Conservation (phyloP, 768 basidiomycete genomes). For the Galerina sulciceps region DNA sequence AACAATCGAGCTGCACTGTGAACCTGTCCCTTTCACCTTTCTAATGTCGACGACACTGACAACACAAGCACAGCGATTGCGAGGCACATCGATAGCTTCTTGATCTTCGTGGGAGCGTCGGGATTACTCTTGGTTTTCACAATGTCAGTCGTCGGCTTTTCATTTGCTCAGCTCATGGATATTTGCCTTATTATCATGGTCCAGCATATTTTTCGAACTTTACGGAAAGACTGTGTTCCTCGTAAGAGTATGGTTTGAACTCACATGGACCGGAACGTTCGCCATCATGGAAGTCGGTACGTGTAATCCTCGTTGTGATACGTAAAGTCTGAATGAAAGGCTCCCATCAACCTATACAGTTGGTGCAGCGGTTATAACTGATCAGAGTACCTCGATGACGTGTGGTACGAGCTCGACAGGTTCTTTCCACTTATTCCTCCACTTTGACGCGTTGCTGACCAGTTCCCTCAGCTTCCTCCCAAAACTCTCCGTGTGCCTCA, state of each 20-base stretch:
- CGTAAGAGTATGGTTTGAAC: slow-evolving; percentile 75
- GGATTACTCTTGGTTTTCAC: slow-evolving; percentile 62
- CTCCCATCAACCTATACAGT: slow-evolving; percentile 7
- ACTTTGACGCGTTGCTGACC: background rate
- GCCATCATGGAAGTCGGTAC: slow-evolving; percentile 65
- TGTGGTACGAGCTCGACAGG: slow-evolving; percentile 15
- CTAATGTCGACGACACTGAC: background rate
- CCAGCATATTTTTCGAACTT: slow-evolving; percentile 65
- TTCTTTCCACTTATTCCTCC: slow-evolving; percentile 1
- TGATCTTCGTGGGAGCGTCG: slow-evolving; percentile 61
- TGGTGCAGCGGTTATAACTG: slow-evolving; percentile 27
- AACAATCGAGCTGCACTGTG: slow-evolving; percentile 40
- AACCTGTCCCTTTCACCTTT: slow-evolving; percentile 20
- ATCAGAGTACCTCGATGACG: slow-evolving; percentile 19
- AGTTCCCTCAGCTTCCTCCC: background rate
- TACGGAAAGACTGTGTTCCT: slow-evolving; percentile 52
- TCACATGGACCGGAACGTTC: slow-evolving; percentile 60
- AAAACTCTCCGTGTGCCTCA: slow-evolving; percentile 49
- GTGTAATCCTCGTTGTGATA: slow-evolving; percentile 18
- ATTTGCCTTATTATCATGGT: slow-evolving; percentile 18
- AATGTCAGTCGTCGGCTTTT: slow-evolving; percentile 49
- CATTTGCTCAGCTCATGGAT: background rate
- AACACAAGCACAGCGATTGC: slow-evolving; percentile 14
- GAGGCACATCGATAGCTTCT: slow-evolving; percentile 60
- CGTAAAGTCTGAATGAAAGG: background rate